phyloP scores from a whole-genome alignment of 129 eudicot genomes.

The Heracleum sosnowskyi region DNA sequence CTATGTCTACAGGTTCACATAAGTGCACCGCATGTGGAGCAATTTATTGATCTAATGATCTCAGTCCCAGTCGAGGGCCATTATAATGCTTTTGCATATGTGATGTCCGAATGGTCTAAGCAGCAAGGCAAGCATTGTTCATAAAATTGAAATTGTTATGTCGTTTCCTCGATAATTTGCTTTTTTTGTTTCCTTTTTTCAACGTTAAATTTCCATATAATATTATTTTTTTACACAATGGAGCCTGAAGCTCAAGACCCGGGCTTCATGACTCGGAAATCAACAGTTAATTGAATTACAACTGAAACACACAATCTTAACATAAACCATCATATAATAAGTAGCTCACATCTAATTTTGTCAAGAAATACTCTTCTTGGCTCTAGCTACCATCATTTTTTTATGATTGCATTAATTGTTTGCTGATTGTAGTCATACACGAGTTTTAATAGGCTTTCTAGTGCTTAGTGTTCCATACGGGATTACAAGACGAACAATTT shows the following conservation, averaged over 20 bases:
- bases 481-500: neutral
- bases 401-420: neutral
- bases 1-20: conserved; percentile 63
- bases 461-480: neutral
- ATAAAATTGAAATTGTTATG: neutral
- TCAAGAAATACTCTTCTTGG: neutral
- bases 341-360: neutral
- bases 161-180: neutral
- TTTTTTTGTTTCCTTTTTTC: neutral
- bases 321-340: neutral
- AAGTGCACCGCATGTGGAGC: conserved; percentile 80
- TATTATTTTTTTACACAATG: neutral
- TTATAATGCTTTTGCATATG: conserved; percentile 58
- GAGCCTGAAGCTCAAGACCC: neutral
- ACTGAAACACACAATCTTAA: neutral
- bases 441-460: neutral
- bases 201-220: neutral
- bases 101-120: conserved; percentile 89
- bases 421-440: neutral
- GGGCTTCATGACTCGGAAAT: neutral
- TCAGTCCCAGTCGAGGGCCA: conserved; percentile 67
- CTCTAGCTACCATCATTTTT: neutral
- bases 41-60: conserved; percentile 72
- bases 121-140: conserved; percentile 65
- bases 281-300: neutral